Base-by-base conservation (phyloP, 2,329 filamentous ascomycete genomes). In the Botrytis sinoallii region DNA sequence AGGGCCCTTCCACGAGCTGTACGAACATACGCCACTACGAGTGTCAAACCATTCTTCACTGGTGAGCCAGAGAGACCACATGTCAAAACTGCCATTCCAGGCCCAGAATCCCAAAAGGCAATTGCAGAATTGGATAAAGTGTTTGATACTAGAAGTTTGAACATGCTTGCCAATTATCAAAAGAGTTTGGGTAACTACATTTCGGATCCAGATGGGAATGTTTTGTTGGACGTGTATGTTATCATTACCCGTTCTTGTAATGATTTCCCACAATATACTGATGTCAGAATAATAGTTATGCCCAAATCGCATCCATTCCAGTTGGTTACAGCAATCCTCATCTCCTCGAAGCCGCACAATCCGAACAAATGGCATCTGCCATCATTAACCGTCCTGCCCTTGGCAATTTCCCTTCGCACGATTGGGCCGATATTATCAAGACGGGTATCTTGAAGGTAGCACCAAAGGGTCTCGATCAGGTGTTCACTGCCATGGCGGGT, bases 271-370 rank as follows among this genome's bases (percentile, higher is more conserved):
- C 1, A 55, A 12, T 48, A 40, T 65, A 48, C 75, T 79, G 76
- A 79, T 73, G 78, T 71, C 73, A 70, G 67, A 7, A 55, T 42
- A 35, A 42, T 75, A 89, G 88, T 73, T 93, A 93, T 82, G 91
- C 93, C 69, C 93, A 95, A 83, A 95, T 95, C 81, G 93, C 93
- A 74, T 94, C 92, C 38, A 95, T 95, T 78, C 92, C 93, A 16
- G 89, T 95, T 67, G 93, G 93, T 76, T 95, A 95, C 87, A 94
- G 91, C 86, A 94, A 95, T 83, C 87, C 91, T 18, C 83, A 87
- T 70, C 88, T 95, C 75, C 85, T 89, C 76, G 84, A 87, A 77
- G 90, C 90, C 55, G 91, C 91, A 60, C 86, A 86, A 73, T 90
- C 90, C 44, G 89, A 89, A 57, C 90, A 94, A 81, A 94, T 94